Base-by-base conservation (phyloP, 1,139 yeast genomes). In the Scheffersomyces titani region DNA sequence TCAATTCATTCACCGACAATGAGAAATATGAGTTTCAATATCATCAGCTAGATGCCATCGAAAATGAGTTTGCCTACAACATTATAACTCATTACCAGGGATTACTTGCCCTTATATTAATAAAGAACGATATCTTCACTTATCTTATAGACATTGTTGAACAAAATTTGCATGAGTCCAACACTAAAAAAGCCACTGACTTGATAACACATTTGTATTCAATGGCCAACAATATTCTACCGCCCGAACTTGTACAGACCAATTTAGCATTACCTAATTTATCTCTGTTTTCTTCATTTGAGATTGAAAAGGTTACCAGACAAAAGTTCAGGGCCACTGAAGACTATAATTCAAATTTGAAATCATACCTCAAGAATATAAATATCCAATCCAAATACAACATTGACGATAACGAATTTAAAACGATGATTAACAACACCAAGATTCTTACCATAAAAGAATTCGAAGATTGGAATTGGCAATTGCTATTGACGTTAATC, bases 401-500 rank as follows among this genome's bases (percentile, higher is more conserved):
- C 53, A 77, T 89, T 44, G 97, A 91, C 65, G 98, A 92, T 57
- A 63, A 77, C 0, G 88, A 88, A 52, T 85, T 93, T 64, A 87
- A 89, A 63, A 80, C 82, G 56, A 77, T 90, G 75, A 78, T 94
- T 6, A 74, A 77, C 49, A 88, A 88, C 53, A 86, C 97, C 0
- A 86, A 82, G 61, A 92, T 94, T 1, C 71, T 92, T 51, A 82
- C 89, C 6, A 87, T 96, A 0, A 94, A 93, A 67, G 92, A 88
- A 55, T 92, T 82, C 66, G 79, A 86, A 3, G 87, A 86, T 54
- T 96, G 99, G 99, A 88, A 92, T 66, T 93, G 98, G 97, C 83
- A 82, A 44, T 75, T 87, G 1, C 75, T 93, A 2, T 75, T 83
- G 7, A 88, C 85, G 56, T 73, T 94, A 21, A 82, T 92, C 59